Evolutionary conservation across 139 green algal genomes (phyloP).

Genomic region (Dunaliella sp.): DNA sequence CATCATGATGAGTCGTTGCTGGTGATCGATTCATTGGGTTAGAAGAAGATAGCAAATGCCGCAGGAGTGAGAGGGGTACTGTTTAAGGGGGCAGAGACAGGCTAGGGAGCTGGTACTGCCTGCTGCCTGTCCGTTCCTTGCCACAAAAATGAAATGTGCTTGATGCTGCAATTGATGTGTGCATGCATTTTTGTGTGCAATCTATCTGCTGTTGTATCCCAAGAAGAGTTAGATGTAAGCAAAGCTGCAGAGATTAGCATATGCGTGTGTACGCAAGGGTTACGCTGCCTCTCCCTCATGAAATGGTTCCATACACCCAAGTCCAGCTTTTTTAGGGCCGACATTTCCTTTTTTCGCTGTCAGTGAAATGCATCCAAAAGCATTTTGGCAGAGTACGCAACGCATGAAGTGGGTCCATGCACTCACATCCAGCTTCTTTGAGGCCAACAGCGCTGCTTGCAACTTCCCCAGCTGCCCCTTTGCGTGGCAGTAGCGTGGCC

Average conservation of each 20-base stretch:
- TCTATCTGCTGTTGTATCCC: no score
- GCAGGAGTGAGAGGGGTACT: no score
- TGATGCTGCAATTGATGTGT: no score
- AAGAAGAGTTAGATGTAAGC: no score
- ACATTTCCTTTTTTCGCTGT: not conserved
- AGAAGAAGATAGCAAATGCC: no score
- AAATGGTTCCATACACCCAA: not conserved
- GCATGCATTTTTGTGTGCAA: no score
- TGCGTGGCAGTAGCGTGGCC: not conserved
- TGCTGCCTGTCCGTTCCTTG: not conserved
- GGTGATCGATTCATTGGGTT: no score
- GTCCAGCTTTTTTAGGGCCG: no score
- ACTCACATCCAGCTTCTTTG: not conserved
- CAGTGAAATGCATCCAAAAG: not conserved
- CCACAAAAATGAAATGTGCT: not conserved
- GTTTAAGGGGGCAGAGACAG: no score
- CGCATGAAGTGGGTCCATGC: not conserved
- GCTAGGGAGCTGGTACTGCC: not conserved
- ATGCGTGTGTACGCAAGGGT: not conserved
- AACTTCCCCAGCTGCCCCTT: not conserved
- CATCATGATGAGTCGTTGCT: not conserved
- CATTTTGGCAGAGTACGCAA: no score
- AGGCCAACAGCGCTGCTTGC: not conserved
- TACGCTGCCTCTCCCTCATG: not conserved
- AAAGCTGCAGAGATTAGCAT: not conserved